Evolutionary conservation across 148 eudicot genomes (phyloP).

Genomic region (Cornus controversa): DNA sequence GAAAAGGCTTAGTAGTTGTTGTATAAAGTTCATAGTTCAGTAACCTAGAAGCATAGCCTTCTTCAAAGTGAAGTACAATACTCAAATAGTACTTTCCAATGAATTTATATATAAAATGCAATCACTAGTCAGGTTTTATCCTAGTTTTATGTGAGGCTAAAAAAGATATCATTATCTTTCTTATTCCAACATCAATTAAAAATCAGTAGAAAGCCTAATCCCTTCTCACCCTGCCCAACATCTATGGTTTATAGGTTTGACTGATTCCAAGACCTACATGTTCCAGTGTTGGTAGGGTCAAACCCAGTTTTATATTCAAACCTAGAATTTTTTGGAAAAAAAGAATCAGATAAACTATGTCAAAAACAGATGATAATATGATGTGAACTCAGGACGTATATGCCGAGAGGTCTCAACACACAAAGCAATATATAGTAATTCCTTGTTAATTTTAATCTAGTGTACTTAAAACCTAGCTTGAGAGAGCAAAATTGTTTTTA

Average conservation of each 20-base stretch:
- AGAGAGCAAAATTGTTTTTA: background rate
- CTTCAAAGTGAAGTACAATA: background rate
- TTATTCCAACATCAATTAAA: background rate
- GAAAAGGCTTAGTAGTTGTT: too few relatives aligned
- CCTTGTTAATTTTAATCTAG: too few relatives aligned
- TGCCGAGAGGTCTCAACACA: too few relatives aligned
- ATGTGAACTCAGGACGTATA: too few relatives aligned
- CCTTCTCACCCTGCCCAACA: background rate
- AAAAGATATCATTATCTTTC: background rate
- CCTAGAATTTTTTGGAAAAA: background rate
- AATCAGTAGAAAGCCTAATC: background rate
- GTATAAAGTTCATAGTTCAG: background rate
- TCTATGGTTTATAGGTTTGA: background rate
- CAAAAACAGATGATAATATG: background rate
- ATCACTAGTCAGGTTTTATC: background rate
- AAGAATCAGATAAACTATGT: background rate
- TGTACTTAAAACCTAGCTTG: background rate
- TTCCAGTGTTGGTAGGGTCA: background rate
- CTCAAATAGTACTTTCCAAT: background rate
- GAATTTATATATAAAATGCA: background rate
- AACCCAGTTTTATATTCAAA: background rate
- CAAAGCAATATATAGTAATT: too few relatives aligned
- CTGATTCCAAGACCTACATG: background rate
- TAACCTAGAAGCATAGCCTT: background rate
- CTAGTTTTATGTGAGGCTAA: background rate